Evolutionary conservation across 2,329 filamentous ascomycete species (phyloP), one percentile per base, ranked within the genome.

Genomic region (Aspergillus tanneri): DNA sequence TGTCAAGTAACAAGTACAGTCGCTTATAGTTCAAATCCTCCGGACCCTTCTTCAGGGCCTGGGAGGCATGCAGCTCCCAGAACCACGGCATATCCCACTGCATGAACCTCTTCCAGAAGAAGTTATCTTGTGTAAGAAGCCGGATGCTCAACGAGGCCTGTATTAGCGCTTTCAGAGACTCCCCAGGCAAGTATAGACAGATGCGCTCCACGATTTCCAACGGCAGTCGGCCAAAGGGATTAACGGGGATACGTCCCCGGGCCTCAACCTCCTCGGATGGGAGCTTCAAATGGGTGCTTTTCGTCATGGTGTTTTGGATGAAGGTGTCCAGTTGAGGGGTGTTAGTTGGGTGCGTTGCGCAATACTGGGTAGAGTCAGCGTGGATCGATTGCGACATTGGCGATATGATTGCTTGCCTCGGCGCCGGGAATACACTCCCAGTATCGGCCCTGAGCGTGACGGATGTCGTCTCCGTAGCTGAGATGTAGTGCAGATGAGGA

Each of bases 381-480:
- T n/a, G n/a, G n/a, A n/a, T n/a, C n/a, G n/a, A n/a, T n/a, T n/a
- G n/a, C n/a, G n/a, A n/a, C n/a, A n/a, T n/a, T n/a, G n/a, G 30
- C 9, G 9, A 8, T 5, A 18, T 21, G 11, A 9, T 37, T 5
- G 14, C 54, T 46, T 47, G 46, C 56, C 54, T 58, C 56, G 12
- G 52, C 49, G 11, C 56, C 56, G 4, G 56, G 55, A 11, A 57
- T 54, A 32, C 52, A 57, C 27, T 57, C 55, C 56, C 56, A 59
- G 25, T 57, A 57, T 30, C 54, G 56, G n/a, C 56, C 55, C 22
- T 59, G 56, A 3, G 56, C 51, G n/a, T 46, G 50, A 11, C 30
- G 24, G 12, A 57, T 41, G 30, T 59, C 55, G 9, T 48, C 41
- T 8, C 56, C 56, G 10, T 59, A 59, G 35, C 34, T 50, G n/a